Base-by-base conservation (phyloP, 768 basidiomycete species). In the Tubosaeta sp. region DNA sequence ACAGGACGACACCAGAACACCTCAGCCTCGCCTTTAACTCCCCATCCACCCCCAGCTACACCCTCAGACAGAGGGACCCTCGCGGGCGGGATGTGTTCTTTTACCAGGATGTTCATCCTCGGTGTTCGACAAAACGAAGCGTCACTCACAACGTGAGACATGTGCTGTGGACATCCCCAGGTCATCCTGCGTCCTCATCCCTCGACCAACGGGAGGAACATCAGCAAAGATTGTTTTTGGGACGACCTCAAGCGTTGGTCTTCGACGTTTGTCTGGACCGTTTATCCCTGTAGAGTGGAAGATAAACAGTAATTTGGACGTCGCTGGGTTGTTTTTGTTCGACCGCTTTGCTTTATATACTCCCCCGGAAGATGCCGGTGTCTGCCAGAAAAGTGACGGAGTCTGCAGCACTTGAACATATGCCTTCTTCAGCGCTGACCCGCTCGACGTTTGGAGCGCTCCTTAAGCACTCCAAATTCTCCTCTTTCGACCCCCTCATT, bases 141-240 rank as follows among this genome's bases (percentile, higher is more conserved):
- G 7, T 9, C 10, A 46, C 35, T 44, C 44, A 44, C 43, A n/a
- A n/a, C n/a, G n/a, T n/a, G n/a, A n/a, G n/a, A n/a, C n/a, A n/a
- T n/a, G n/a, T n/a, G 38, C 11, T 89, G 83, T 87, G 69, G 77
- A 74, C 81, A 69, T 73, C 86, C 80, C 87, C 86, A 90, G 89
- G 89, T 91, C 84, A 85, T 91, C 89, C 83, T 77, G 88, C 89
- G 74, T 91, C 89, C 84, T 88, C 21, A 71, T 85, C 77, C 80
- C 89, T 91, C 89, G 70, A 91, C 89, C 89, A 79, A 69, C 65
- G 89, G 89, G 89, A 91, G 79, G 75, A 83, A 79, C 87, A 74
- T 78, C 89, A 82, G 89, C 88, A 82, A 79, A 84, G 87, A 90
- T 79, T 90, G 89, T 91, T 90, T 91, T 90, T 79, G 86, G 87